Evolutionary conservation across 164 flowering plant genomes (phyloP).

Genomic region (Piper betle): DNA sequence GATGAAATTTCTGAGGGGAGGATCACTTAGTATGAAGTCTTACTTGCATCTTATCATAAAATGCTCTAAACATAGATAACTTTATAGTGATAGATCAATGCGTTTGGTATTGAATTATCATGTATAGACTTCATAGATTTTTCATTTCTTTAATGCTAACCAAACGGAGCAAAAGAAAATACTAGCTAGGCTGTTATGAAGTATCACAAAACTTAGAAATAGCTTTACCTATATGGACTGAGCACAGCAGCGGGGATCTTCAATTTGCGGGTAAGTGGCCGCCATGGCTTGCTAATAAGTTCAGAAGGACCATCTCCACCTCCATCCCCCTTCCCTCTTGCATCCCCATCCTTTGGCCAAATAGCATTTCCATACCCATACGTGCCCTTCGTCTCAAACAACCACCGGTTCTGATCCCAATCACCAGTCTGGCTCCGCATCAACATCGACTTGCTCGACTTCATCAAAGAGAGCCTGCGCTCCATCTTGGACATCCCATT

Average conservation of each 20-base stretch:
- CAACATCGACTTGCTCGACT: slow-evolving; percentile 26
- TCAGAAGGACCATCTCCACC: slow-evolving; percentile 21
- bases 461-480: slow-evolving; percentile 43
- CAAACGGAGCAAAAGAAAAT: neutral
- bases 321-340: slow-evolving; percentile 19
- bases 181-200: neutral
- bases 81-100: no score
- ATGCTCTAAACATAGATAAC: no score
- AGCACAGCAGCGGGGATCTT: slow-evolving; percentile 57
- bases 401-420: slow-evolving; percentile 69
- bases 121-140: no score
- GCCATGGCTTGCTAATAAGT: slow-evolving; percentile 49
- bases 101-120: no score
- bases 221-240: slow-evolving; percentile 67
- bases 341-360: slow-evolving; percentile 40
- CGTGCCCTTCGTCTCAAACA: slow-evolving; percentile 69
- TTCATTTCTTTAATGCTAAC: no score
- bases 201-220: neutral
- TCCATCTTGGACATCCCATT: slow-evolving; percentile 18
- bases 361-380: slow-evolving; percentile 75
- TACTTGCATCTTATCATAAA: no score
- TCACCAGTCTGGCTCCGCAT: slow-evolving; percentile 53
- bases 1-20: no score
- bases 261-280: slow-evolving; percentile 62
- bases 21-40: no score